These are phyloP conservation scores for Canavalia gladiata DNA, from an alignment of 306 rosid species.

Conservation along the genomic window DNA sequence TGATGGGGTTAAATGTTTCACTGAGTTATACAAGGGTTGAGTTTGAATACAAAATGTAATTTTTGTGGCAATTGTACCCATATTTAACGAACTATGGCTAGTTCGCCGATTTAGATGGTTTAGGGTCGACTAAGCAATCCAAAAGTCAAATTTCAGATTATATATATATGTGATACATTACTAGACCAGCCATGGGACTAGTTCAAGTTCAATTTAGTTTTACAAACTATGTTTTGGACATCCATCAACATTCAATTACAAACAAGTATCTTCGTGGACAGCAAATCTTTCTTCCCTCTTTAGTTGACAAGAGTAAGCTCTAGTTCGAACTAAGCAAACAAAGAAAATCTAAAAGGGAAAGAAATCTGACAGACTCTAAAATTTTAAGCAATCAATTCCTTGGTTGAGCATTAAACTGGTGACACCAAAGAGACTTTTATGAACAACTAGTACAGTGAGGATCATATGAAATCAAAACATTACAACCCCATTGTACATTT, in stretches of 20 bases:
- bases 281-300: not conserved
- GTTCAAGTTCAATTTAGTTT: not conserved
- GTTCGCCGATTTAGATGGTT: not conserved
- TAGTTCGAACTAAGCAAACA: not conserved
- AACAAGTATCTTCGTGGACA: not conserved
- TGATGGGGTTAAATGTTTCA: not conserved
- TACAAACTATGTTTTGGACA: not conserved
- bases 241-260: not conserved
- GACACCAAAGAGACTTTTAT: slow-evolving; percentile 20
- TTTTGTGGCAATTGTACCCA: not conserved
- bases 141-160: too few species aligned
- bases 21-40: not conserved
- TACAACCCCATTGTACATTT: slow-evolving; percentile 35
- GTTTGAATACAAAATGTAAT: not conserved
- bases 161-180: not conserved
- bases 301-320: not conserved
- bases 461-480: slow-evolving; percentile 24
- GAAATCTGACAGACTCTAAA: not conserved
- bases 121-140: too few species aligned
- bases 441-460: slow-evolving; percentile 38
- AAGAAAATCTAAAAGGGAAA: not conserved
- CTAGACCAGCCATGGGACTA: not conserved
- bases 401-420: not conserved
- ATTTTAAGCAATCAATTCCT: not conserved
- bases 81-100: not conserved